These are phyloP conservation scores for Pyricularia grisea DNA, from an alignment of 2,329 filamentous ascomycete species.

Conservation along the genomic window DNA sequence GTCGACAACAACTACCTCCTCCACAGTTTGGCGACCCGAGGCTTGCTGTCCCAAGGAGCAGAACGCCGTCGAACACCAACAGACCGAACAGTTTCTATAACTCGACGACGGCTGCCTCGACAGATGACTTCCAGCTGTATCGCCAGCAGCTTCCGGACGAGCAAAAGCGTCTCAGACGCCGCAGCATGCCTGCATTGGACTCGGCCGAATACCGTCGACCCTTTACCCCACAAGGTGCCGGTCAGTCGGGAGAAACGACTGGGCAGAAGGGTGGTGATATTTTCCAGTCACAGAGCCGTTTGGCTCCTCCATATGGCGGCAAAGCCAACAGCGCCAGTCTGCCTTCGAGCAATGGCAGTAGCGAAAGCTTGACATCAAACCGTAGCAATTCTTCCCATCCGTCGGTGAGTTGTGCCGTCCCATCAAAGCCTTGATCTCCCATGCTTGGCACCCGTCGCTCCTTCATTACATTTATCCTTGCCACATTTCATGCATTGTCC, in stretches of 20 bases:
- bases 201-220: conserved; percentile 30
- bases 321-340: conserved; percentile 18
- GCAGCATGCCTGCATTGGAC: conserved; percentile 67
- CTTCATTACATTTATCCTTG: conserved; percentile 5
- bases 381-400: conserved; percentile 51
- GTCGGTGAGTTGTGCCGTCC: conserved; percentile 54
- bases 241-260: conserved; percentile 23
- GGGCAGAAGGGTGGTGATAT: conserved; percentile 25
- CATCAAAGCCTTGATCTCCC: background rate
- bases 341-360: conserved; percentile 42
- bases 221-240: conserved; percentile 26
- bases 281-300: conserved; percentile 9
- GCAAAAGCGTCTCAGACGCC: conserved; percentile 67
- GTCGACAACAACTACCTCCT: conserved; percentile 22
- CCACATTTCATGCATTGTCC: conserved; percentile 25
- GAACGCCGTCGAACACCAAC: conserved; percentile 22
- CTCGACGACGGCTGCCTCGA: conserved; percentile 34
- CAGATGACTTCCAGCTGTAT: conserved; percentile 61
- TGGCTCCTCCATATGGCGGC: conserved; percentile 21
- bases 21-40: conserved; percentile 30
- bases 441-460: background rate
- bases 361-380: conserved; percentile 53
- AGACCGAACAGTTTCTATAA: conserved; percentile 45
- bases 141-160: conserved; percentile 51
- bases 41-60: conserved; percentile 19